Evolutionary conservation across 768 basidiomycete species (phyloP).

Genomic region (Cystofilobasidium ferigula): DNA sequence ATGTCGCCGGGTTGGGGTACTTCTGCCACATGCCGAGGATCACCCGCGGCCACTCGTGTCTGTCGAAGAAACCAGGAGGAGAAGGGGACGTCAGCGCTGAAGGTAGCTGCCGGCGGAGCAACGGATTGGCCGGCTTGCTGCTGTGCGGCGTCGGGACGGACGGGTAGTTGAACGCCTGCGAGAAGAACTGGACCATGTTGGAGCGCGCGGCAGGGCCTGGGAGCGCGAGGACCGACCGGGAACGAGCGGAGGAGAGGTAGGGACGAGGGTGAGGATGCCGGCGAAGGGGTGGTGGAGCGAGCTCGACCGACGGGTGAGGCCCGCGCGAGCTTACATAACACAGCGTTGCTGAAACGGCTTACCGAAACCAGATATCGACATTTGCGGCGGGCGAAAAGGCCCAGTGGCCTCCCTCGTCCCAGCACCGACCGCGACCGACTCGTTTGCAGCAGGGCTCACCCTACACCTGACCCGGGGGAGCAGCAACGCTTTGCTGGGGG

Average conservation of each 20-base stretch:
- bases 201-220: background rate
- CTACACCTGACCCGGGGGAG: no score
- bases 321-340: no score
- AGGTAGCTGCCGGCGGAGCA: background rate
- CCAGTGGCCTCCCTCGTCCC: no score
- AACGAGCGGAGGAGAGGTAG: background rate
- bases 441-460: no score
- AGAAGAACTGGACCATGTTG: constrained; percentile 24
- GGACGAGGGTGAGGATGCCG: background rate
- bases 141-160: background rate
- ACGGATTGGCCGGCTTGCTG: background rate
- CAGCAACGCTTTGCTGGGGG: no score
- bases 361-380: no score
- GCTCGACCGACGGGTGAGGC: no score
- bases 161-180: constrained; percentile 23
- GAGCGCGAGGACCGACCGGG: background rate
- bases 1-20: constrained; percentile 22
- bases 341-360: no score
- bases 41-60: constrained; percentile 23
- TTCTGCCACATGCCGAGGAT: constrained; percentile 26
- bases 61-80: background rate
- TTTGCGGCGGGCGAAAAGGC: no score
- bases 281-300: no score
- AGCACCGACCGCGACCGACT: no score
- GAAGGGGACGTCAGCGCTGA: background rate